A percentile compares a stretch with the other conserved stretches of the same genome.
Evolutionary conservation across 129 eudicot genomes (phyloP).

Genomic region (Apium graveolens): DNA sequence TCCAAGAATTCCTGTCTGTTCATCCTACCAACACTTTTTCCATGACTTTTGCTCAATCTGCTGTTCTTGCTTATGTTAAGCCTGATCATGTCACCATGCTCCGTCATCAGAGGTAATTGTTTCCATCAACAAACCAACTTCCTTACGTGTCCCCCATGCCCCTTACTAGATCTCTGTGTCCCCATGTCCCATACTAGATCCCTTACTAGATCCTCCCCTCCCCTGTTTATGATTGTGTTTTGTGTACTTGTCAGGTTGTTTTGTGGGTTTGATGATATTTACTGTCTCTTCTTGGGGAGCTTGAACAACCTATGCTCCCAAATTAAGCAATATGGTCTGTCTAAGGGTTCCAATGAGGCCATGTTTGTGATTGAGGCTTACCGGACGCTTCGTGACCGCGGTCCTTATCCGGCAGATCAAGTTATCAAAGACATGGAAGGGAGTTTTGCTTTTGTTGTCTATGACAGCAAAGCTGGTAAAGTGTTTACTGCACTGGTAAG

Average conservation of each 20-base stretch:
- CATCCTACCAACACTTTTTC: conserved; percentile 60
- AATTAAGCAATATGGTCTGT: conserved; percentile 66
- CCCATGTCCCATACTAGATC: too few species aligned
- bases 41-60: conserved; percentile 54
- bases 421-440: conserved; percentile 90
- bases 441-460: conserved; percentile 79
- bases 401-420: conserved; percentile 93
- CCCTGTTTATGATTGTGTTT: neutral
- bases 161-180: too few species aligned
- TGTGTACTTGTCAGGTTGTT: conserved; percentile 38
- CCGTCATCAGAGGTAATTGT: conserved; percentile 29
- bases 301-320: conserved; percentile 69
- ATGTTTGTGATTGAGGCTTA: conserved; percentile 93
- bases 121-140: too few species aligned
- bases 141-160: too few species aligned
- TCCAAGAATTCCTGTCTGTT: conserved; percentile 40
- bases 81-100: conserved; percentile 18
- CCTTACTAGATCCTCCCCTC: too few species aligned
- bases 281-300: conserved; percentile 73
- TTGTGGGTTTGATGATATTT: conserved; percentile 62
- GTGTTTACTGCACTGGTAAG: conserved; percentile 86
- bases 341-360: conserved; percentile 69
- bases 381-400: conserved; percentile 75
- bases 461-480: conserved; percentile 72
- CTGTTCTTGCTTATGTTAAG: conserved; percentile 68